These are phyloP conservation scores for Psilocybe azurescens DNA, from an alignment of 768 basidiomycete genomes.

Conservation along the genomic window DNA sequence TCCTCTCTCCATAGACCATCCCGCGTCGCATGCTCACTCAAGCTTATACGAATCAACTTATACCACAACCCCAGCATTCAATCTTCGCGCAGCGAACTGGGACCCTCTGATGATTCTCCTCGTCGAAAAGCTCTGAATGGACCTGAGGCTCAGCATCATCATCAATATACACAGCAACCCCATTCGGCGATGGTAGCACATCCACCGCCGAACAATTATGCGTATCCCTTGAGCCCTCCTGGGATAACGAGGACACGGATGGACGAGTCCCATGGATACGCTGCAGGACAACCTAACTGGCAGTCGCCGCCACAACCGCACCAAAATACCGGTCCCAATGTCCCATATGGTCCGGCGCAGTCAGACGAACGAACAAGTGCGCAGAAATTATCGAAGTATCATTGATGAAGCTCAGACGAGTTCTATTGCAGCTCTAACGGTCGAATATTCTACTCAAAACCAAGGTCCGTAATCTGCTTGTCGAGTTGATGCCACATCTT, in stretches of 20 bases:
- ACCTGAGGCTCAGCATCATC: conserved; percentile 25
- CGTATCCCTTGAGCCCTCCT: conserved; percentile 23
- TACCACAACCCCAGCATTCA: conserved; percentile 41
- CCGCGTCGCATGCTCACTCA: conserved; percentile 29
- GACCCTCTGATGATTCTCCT: conserved; percentile 34
- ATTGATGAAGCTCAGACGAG: conserved; percentile 33
- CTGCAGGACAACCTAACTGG: conserved; percentile 35
- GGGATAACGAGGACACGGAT: conserved; percentile 34
- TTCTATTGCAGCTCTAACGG: conserved; percentile 23
- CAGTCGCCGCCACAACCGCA: conserved; percentile 14
- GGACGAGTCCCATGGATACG: conserved; percentile 35
- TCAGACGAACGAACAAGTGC: conserved; percentile 64
- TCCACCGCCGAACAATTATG: conserved; percentile 12
- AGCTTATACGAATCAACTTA: conserved; percentile 29
- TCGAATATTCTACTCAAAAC: conserved; percentile 40
- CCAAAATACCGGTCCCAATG: conserved; percentile 32
- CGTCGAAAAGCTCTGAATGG: conserved; percentile 41
- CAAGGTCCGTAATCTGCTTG: conserved; percentile 35
- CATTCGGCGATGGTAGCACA: conserved; percentile 13
- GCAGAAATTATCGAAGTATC: conserved; percentile 24
- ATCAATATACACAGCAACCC: conserved; percentile 18
- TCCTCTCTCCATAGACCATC: conserved; percentile 24
- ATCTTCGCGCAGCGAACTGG: conserved; percentile 71
- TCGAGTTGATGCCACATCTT: conserved; percentile 8
- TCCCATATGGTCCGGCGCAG: conserved; percentile 54